Evolutionary conservation across 2,329 filamentous ascomycete genomes (phyloP).

Genomic region (Sphaerostilbella broomeana): DNA sequence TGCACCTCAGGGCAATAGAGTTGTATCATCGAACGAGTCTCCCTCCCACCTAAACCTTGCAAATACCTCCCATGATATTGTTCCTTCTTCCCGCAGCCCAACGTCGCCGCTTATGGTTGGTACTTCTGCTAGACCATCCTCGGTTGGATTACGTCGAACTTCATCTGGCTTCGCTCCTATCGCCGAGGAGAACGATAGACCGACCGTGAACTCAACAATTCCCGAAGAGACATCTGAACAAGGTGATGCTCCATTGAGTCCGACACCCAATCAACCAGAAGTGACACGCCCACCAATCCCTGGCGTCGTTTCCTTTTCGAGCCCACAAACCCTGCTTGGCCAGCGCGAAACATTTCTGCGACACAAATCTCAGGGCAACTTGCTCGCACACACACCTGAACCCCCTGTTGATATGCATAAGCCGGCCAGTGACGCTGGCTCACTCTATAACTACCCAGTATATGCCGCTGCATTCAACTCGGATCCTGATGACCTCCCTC

Average conservation of each 20-base stretch:
- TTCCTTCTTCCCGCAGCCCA: conserved; percentile 17
- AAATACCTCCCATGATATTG: not conserved
- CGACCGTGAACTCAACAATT: conserved; percentile 14
- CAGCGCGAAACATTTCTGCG: conserved; percentile 49
- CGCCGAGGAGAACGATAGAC: conserved; percentile 33
- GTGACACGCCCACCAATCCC: conserved; percentile 31
- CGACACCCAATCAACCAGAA: conserved; percentile 15
- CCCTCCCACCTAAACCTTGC: conserved; percentile 1
- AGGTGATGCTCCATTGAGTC: conserved; percentile 15
- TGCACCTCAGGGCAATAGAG: conserved; percentile 11
- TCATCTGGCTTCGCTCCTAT: conserved; percentile 35
- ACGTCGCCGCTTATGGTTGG: conserved; percentile 15
- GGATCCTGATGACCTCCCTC: conserved; percentile 62
- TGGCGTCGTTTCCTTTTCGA: conserved; percentile 44
- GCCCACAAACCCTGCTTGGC: conserved; percentile 49
- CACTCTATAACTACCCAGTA: conserved; percentile 32
- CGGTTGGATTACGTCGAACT: conserved; percentile 20
- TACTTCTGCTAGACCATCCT: conserved; percentile 18
- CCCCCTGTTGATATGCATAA: conserved; percentile 19
- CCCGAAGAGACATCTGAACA: conserved; percentile 16
- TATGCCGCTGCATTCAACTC: conserved; percentile 26
- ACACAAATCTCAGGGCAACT: conserved; percentile 41
- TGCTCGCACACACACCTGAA: conserved; percentile 24
- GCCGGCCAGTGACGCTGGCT: conserved; percentile 36
- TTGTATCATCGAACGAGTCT: not conserved